Conservation (phyloP, 2,329 filamentous ascomycete genomes). For the Davidsoniella virescens region DNA sequence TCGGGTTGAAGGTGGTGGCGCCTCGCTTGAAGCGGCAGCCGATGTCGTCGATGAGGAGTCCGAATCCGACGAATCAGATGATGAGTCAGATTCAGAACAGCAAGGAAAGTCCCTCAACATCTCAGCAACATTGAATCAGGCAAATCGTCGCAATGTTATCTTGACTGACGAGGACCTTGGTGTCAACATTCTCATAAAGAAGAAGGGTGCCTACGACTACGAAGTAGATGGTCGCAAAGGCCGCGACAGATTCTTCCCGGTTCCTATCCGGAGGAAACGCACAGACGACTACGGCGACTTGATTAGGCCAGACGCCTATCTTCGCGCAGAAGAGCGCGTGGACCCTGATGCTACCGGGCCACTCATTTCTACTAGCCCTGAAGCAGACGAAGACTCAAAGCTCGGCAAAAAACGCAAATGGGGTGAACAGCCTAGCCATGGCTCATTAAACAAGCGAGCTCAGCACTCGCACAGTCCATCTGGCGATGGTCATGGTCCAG, state of each 20-base stretch:
- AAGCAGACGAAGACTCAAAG: slow-evolving; percentile 43
- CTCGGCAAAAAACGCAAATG: slow-evolving; percentile 77
- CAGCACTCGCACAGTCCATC: slow-evolving; percentile 25
- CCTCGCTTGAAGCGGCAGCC: slow-evolving; percentile 51
- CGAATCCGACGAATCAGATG: slow-evolving; percentile 70
- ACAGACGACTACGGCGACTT: slow-evolving; percentile 87
- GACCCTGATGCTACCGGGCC: slow-evolving; percentile 33
- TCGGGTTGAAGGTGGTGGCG: slow-evolving; percentile 54
- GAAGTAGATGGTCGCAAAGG: slow-evolving; percentile 85
- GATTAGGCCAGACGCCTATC: slow-evolving; percentile 84
- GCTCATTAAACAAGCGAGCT: slow-evolving; percentile 42
- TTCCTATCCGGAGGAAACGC: slow-evolving; percentile 61
- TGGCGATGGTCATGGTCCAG: slow-evolving; percentile 27
- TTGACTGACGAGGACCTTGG: slow-evolving; percentile 82
- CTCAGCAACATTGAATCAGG: slow-evolving; percentile 69
- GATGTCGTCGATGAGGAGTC: slow-evolving; percentile 71
- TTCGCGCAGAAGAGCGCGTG: slow-evolving; percentile 82
- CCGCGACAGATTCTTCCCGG: slow-evolving; percentile 80
- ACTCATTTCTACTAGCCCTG: slow-evolving; percentile 16
- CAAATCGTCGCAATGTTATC: slow-evolving; percentile 69
- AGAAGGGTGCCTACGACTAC: slow-evolving; percentile 83
- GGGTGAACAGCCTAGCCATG: slow-evolving; percentile 29
- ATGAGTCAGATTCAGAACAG: slow-evolving; percentile 77
- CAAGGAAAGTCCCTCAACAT: slow-evolving; percentile 86
- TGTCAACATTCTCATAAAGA: slow-evolving; percentile 75